These are phyloP conservation scores for Kodamaea hsintzibuensis DNA, from an alignment of 805 yeast species.

Conservation along the genomic window DNA sequence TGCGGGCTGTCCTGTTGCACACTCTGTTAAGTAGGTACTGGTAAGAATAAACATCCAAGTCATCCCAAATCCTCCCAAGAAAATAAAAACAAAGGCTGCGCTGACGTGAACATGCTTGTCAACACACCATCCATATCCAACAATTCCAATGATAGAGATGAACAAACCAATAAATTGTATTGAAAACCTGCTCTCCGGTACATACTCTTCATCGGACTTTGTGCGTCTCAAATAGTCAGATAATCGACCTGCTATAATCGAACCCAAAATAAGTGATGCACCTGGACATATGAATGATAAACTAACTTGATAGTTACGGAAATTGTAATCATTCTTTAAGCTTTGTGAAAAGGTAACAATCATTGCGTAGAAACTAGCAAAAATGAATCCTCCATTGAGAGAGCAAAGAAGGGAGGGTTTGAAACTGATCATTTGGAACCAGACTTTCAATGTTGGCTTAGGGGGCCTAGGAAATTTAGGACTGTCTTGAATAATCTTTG, in stretches of 20 bases:
- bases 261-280: slow-evolving; percentile 47
- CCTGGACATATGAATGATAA: slow-evolving; percentile 57
- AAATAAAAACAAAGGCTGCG: slow-evolving; percentile 44
- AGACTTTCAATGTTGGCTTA: slow-evolving; percentile 40
- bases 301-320: slow-evolving; percentile 36
- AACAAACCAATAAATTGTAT: slow-evolving; percentile 46
- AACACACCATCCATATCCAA: slow-evolving; percentile 56
- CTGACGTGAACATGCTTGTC: slow-evolving; percentile 39
- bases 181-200: slow-evolving; percentile 49
- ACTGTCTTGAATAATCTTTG: slow-evolving; percentile 19
- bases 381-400: slow-evolving; percentile 48
- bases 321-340: slow-evolving; percentile 38
- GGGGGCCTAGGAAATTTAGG: slow-evolving; percentile 46
- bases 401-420: slow-evolving; percentile 50
- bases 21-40: slow-evolving; percentile 55
- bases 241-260: slow-evolving; percentile 48
- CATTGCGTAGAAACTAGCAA: slow-evolving; percentile 55
- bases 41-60: slow-evolving; percentile 56
- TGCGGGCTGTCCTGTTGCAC: slow-evolving; percentile 51
- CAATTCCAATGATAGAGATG: slow-evolving; percentile 43
- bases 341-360: slow-evolving; percentile 49
- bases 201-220: slow-evolving; percentile 22
- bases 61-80: slow-evolving; percentile 52
- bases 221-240: slow-evolving; percentile 41
- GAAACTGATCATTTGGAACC: slow-evolving; percentile 37